These are phyloP conservation scores for Gynochthodes officinalis DNA, from an alignment of 257 asterid species.

Conservation along the genomic window DNA sequence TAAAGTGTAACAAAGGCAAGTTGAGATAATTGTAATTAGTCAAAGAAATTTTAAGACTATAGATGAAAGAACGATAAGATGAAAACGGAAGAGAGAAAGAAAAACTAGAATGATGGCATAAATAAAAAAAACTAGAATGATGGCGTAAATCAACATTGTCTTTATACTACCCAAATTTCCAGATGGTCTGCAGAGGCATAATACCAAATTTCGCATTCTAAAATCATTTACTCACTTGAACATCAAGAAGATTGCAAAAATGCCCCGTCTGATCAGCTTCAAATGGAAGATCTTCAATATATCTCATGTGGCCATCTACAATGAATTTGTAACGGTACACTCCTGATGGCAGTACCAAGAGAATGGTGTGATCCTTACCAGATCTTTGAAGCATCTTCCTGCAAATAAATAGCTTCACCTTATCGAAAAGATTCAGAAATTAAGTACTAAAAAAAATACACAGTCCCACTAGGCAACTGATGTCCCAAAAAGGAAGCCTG, in stretches of 20 bases:
- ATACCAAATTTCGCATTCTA: slow-evolving; percentile 5
- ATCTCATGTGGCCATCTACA: slow-evolving; percentile 74
- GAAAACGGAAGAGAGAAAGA: neutral
- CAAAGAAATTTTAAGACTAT: neutral
- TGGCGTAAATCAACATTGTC: too few relatives aligned
- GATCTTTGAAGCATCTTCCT: slow-evolving; percentile 79
- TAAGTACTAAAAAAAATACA: neutral
- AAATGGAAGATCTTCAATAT: slow-evolving; percentile 71
- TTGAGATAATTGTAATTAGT: neutral
- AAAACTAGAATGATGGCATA: neutral
- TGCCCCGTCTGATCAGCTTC: slow-evolving; percentile 63
- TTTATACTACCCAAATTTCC: neutral
- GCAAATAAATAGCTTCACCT: slow-evolving; percentile 25
- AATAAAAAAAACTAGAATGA: too few relatives aligned
- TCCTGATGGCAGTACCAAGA: slow-evolving; percentile 81
- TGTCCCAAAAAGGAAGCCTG: neutral
- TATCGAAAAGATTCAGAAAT: neutral
- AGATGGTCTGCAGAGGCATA: neutral
- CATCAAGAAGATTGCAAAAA: slow-evolving; percentile 75
- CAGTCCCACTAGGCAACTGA: too few relatives aligned
- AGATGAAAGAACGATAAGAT: too few relatives aligned
- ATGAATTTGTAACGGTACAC: slow-evolving; percentile 68
- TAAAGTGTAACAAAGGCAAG: too few relatives aligned
- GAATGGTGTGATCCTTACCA: slow-evolving; percentile 80
- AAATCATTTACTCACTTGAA: slow-evolving; percentile 52